Base-by-base conservation (phyloP, 1,139 yeast species). In the Scheffersomyces cryptocercus region DNA sequence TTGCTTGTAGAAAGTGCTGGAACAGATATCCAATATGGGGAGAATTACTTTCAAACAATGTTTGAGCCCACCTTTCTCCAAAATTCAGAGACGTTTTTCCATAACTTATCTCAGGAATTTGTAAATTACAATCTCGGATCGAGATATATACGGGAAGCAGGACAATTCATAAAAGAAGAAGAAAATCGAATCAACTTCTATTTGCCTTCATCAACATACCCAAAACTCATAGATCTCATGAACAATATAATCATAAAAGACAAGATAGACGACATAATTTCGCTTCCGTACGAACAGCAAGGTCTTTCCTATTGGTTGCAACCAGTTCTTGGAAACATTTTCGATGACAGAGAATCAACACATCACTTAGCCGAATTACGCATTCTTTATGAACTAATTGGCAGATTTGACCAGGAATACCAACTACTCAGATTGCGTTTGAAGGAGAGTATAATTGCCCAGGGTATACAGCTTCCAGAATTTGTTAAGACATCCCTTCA, bases 51-150 rank as follows among this genome's bases (percentile, higher is more conserved):
- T 58, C 70, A 75, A 35, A 74, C 73, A 24, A 75, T 70, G 37
- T 88, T 90, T 61, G 97, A 89, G 54, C 88, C 88, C 0, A 66
- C 63, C 40, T 76, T 88, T 41, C 59, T 88, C 37, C 56, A 71
- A 3, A 75, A 74, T 20, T 80, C 95, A 0, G 77, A 75, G 44
- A 62, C 64, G 0, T 88, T 78, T 58, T 91, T 85, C 58, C 58
- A 67, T 16, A 58, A 58, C 6, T 69, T 81, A 16, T 74, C 85
- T 0, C 62, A 56, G 6, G 77, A 74, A n/a, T 61, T 76, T 31
- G 58, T 65, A 12, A 65, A 67, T 15, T 68, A 73, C 43, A 43
- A 51, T 29, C 47, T 47, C 42, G 87, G 88, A 0, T 58, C 81
- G 0, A 66, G 75, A 3, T 86, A 85, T 54, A 61, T 89, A 36